Base-by-base conservation (phyloP, 163 green algal species). In the Botryococcus braunii region DNA sequence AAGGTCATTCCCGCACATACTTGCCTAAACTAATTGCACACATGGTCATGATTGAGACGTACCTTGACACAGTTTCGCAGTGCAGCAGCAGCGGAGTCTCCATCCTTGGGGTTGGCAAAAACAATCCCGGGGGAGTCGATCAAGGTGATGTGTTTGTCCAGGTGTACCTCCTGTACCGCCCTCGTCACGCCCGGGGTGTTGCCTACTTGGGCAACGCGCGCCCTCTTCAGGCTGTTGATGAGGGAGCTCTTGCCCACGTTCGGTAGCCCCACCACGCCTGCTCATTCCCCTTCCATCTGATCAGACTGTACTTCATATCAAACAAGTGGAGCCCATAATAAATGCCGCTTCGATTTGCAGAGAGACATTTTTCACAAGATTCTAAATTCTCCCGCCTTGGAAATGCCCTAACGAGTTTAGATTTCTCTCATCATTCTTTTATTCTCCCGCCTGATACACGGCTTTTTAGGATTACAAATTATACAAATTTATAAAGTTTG, bases 171-270 rank as follows among this genome's bases (percentile, higher is more conserved):
- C 81, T 99, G 94, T 23, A 93, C 78, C 8, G 72, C 41, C 64
- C 81, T 89, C 31, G 91, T 97, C 27, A 97, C 81, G n/a, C 91
- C 90, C 0, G 89, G 89, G 7, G 81, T 90, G 80, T 94, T 93
- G 66, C 90, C 89, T 0, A 95, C 83, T 66, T 91, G 85, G 46
- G 89, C 92, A 43, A 93, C 92, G 29, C 84, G 77, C n/a, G 81
- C 73, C n/a, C 94, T 79, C 86, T 97, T 97, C n/a, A 99, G 79
- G 36, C 82, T 92, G 87, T 99, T 99, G 81, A 99, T 97, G 34
- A 99, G 73, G 1, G 83, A 95, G 5, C 75, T 91, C 83, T 99
- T 99, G 74, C 94, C 94, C 49, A 99, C 94, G 72, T 99, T 99
- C 7, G 94, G 94, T 68, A 99, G 83, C 5, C 94, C 94, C 43